Evolutionary conservation across 2,329 filamentous ascomycete species (phyloP), one percentile per base, ranked within the genome.

Genomic region (Dactylonectria macrodidyma): DNA sequence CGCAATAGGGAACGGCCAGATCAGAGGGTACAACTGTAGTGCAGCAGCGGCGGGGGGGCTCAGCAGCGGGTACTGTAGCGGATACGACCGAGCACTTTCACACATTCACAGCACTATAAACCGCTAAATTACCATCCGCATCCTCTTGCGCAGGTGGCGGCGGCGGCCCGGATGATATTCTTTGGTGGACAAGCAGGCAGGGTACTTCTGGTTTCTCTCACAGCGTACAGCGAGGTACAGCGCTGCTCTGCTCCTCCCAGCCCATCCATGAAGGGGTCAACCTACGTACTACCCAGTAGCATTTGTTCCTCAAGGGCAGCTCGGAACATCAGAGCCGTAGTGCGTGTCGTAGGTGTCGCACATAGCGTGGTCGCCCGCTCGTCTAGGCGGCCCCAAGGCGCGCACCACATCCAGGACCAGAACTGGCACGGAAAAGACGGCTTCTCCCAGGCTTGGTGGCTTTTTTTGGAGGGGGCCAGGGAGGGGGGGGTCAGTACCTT

Each of bases 261-360:
- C 19, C 19, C 19, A 19, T 19, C 19, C 19, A 19, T 19, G 19
- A 19, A 1, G 19, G 19, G 19, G 19, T 19, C 19, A 19, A 19
- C 19, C 19, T 19, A 19, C 19, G 19, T 19, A 19, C 19, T 19
- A 19, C 19, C 19, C 19, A 19, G 19, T 19, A 19, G 19, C 19
- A 19, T 19, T 19, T 19, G 19, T 19, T 19, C 19, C 19, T 19
- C 19, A 19, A 19, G 19, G 19, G 19, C 62, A 68, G 57, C 66
- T 75, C 73, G 73, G 73, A 75, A 75, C 68, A 62, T 68, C 62
- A 61, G 66, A 75, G 73, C 73, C 73, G 73, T 73, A 73, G 68
- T 66, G 64, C 64, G 26, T 30, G 26, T 30, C 26, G 26, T 30
- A 30, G 26, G 26, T 7, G 64, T 66, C 55, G 59, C 64, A 66